Evolutionary conservation across 768 basidiomycete genomes (phyloP), one percentile per base, ranked within the genome.

Genomic region (Suillus decipiens): DNA sequence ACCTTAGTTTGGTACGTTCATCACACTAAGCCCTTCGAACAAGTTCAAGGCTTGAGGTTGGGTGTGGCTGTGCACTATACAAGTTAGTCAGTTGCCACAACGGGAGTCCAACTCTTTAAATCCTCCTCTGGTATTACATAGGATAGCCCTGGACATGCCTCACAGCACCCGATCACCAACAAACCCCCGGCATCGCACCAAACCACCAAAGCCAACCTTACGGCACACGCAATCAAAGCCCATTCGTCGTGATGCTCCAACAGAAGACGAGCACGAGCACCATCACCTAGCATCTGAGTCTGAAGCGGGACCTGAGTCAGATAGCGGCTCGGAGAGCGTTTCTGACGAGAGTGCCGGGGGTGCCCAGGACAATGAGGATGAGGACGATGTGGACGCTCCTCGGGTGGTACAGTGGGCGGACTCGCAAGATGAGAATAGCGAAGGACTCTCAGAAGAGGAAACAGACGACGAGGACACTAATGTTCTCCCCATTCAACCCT

Each of bases 361-460:
- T 14, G 54, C 68, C 2, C 64, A 61, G 31, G 70, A 66, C 11
- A 71, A 72, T 12, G 78, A 76, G n/a, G 76, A 75, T 33, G 72
- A 24, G 0, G 70, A 64, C 5, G 70, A 68, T n/a, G 62, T 62
- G 5, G 42, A 42, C 28, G 28, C 77, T 2, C 85, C 86, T 9
- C 79, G 87, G n/a, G 77, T 87, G 33, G 82, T 80, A 15, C 86
- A 85, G 67, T 90, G 87, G 86, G 76, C 82, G 5, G 86, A 83
- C 50, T 85, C 86, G 60, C 78, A 76, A 7, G 75, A 76, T 17
- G 63, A 62, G 67, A 66, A 62, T 66, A 66, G 50, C 9, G 34
- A 53, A 19, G 68, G 62, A 9, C 61, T 59, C 6, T 31, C 55
- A 28, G 66, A 57, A 39, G 63, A 63, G 7, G 69, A 66, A 31